Percentiles rank a stretch among this genome's conserved stretches.
Conservation (phyloP, 1,139 yeast genomes). For the Protomyces arabidopsidicola region DNA sequence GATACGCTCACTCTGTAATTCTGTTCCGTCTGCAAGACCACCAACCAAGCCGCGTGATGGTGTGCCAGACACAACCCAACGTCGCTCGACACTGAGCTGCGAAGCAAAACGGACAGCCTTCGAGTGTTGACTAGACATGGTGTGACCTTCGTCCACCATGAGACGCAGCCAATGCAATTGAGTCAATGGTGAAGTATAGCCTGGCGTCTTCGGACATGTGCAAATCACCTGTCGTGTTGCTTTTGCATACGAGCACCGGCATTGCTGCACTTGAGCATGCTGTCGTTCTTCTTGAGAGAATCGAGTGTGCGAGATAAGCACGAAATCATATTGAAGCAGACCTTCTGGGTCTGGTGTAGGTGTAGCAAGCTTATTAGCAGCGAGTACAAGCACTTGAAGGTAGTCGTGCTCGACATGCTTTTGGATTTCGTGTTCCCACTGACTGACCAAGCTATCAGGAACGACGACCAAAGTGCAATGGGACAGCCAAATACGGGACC, state of each 20-base stretch:
- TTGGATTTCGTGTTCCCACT: slow-evolving; percentile 57
- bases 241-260: slow-evolving; percentile 23
- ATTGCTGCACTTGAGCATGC: neutral
- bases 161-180: slow-evolving; percentile 60
- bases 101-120: slow-evolving; percentile 50
- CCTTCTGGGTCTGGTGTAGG: slow-evolving; percentile 22
- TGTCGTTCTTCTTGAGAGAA: slow-evolving; percentile 42
- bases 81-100: slow-evolving; percentile 52
- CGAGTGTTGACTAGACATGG: slow-evolving; percentile 52
- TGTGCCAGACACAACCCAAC: slow-evolving; percentile 73
- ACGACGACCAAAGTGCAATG: slow-evolving; percentile 53
- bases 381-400: slow-evolving; percentile 42
- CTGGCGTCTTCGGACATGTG: slow-evolving; percentile 35
- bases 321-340: slow-evolving; percentile 44
- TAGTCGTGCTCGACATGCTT: slow-evolving; percentile 49
- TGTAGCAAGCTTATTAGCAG: slow-evolving; percentile 5
- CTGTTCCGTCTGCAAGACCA: slow-evolving; percentile 9
- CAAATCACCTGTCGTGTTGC: neutral
- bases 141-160: slow-evolving; percentile 72
- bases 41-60: slow-evolving; percentile 67
- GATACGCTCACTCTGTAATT: slow-evolving; percentile 18
- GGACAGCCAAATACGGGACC: slow-evolving; percentile 36
- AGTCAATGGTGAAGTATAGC: slow-evolving; percentile 42
- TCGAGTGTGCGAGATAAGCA: slow-evolving; percentile 50
- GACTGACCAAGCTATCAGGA: slow-evolving; percentile 63